Conservation (phyloP, 2,329 filamentous ascomycete genomes). For the Arthroderma uncinatum region DNA sequence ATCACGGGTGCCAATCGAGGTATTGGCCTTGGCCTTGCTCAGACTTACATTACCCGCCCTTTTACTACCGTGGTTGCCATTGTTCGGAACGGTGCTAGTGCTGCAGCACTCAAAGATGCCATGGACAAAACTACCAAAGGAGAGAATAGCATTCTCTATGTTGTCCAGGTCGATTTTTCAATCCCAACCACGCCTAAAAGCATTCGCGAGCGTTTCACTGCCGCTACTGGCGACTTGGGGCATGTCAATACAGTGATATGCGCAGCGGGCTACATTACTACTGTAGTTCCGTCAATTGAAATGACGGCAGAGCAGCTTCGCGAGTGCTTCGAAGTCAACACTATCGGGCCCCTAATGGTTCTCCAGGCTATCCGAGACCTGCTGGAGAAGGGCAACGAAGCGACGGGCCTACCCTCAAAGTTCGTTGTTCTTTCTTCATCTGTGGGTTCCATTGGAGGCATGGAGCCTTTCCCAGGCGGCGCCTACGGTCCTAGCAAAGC, state of each 20-base stretch:
- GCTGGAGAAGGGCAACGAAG: conserved; percentile 10
- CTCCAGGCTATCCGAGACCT: conserved; percentile 19
- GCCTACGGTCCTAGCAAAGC: conserved; percentile 20
- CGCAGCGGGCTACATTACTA: conserved; percentile 37
- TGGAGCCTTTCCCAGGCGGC: conserved; percentile 17
- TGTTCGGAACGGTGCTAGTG: conserved; percentile 15
- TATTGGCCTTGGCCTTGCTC: conserved; percentile 19
- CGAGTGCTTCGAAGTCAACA: conserved; percentile 18
- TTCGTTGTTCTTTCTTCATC: conserved; percentile 17
- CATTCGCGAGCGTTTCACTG: conserved; percentile 8
- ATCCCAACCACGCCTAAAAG: conserved; percentile 10
- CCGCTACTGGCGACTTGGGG: conserved; percentile 18
- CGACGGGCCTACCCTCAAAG: conserved; percentile 12
- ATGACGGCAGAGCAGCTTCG: conserved; percentile 16
- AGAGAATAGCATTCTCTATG: conserved; percentile 13
- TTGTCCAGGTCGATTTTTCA: conserved; percentile 18
- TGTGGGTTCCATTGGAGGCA: conserved; percentile 17
- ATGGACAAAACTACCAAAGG: not conserved
- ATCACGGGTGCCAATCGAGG: conserved; percentile 24
- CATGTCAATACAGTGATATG: conserved; percentile 22
- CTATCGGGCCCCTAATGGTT: conserved; percentile 26
- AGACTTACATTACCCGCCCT: conserved; percentile 17
- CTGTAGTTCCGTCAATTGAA: conserved; percentile 47
- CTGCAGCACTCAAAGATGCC: conserved; percentile 10
- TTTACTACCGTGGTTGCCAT: conserved; percentile 18